A percentile compares a stretch with the other conserved stretches of the same genome.
Conservation (phyloP, 495 filamentous ascomycete genomes). For the Sporormia fimetaria region DNA sequence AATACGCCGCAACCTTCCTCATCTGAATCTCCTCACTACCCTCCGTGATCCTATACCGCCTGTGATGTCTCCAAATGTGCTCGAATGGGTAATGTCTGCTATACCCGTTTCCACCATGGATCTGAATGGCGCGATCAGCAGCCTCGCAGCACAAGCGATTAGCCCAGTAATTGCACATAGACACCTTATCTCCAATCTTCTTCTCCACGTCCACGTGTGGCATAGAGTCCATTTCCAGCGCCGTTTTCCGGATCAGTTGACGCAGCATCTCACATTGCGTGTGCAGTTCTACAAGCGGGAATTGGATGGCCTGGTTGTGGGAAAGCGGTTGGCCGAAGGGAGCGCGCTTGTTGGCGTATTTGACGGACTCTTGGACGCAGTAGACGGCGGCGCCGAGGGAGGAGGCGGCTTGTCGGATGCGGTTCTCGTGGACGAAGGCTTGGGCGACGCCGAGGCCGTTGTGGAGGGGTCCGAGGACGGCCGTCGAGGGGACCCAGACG, state of each 20-base stretch:
- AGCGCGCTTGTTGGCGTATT: conserved; percentile 40
- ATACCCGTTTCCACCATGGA: conserved; percentile 42
- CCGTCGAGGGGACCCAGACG: conserved; percentile 40
- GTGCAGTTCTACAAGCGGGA: conserved; percentile 47
- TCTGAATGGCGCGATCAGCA: conserved; percentile 49
- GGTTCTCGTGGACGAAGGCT: conserved; percentile 53
- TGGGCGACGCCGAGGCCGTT: conserved; percentile 46
- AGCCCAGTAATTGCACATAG: conserved; percentile 56
- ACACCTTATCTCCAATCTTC: conserved; percentile 44
- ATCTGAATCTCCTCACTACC: conserved; percentile 37
- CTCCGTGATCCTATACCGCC: conserved; percentile 35
- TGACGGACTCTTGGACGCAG: conserved; percentile 44
- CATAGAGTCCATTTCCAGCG: conserved; percentile 47
- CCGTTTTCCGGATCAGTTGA: conserved; percentile 48
- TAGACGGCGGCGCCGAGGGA: conserved; percentile 46
- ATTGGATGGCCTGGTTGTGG: conserved; percentile 50
- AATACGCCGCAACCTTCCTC: conserved; percentile 34
- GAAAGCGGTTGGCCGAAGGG: conserved; percentile 47
- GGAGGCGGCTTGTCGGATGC: conserved; percentile 48
- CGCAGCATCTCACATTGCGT: conserved; percentile 51
- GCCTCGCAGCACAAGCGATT: conserved; percentile 47
- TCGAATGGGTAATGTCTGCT: conserved; percentile 32
- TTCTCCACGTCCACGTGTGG: conserved; percentile 42
- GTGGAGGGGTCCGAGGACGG: conserved; percentile 39
- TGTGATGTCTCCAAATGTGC: conserved; percentile 36